Evolutionary conservation across 345 rosid species (phyloP).

Genomic region (Gossypium longicalyx): DNA sequence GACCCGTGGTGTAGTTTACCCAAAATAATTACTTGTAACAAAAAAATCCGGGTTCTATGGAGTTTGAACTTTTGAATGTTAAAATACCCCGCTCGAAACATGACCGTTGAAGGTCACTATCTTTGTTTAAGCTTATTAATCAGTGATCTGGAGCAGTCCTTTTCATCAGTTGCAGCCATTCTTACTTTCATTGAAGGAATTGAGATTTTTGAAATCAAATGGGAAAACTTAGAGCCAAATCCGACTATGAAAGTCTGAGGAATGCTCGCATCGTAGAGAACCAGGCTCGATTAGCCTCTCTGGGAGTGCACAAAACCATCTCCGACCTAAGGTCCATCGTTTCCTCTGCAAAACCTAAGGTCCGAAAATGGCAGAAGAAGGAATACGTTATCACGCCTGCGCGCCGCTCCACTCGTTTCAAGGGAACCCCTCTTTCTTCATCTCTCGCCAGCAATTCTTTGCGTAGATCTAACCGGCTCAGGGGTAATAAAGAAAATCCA

Average conservation of each 20-base stretch:
- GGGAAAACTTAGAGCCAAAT: slow-evolving; percentile 14
- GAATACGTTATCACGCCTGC: not conserved
- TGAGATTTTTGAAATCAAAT: not conserved
- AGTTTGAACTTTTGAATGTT: not conserved
- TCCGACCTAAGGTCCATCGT: slow-evolving; percentile 27
- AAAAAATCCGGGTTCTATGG: too few species aligned
- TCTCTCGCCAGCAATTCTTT: not conserved
- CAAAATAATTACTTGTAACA: too few species aligned
- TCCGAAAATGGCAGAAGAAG: slow-evolving; percentile 11
- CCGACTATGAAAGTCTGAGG: slow-evolving; percentile 33
- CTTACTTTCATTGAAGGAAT: not conserved
- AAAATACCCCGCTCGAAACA: not conserved
- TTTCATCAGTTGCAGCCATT: not conserved
- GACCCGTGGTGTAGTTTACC: too few species aligned
- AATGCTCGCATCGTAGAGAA: slow-evolving; percentile 36
- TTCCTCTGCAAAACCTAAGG: slow-evolving; percentile 16
- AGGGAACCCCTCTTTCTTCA: not conserved
- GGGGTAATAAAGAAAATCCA: not conserved
- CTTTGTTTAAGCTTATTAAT: not conserved
- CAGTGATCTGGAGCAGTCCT: not conserved
- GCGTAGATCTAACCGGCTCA: not conserved
- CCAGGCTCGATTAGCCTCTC: slow-evolving; percentile 39
- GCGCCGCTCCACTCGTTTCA: slow-evolving; percentile 36
- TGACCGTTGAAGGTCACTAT: slow-evolving; percentile 5
- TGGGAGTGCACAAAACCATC: slow-evolving; percentile 32